phyloP scores from a whole-genome alignment of 352 stramenopile genomes.

The Phytophthora tubulina region DNA sequence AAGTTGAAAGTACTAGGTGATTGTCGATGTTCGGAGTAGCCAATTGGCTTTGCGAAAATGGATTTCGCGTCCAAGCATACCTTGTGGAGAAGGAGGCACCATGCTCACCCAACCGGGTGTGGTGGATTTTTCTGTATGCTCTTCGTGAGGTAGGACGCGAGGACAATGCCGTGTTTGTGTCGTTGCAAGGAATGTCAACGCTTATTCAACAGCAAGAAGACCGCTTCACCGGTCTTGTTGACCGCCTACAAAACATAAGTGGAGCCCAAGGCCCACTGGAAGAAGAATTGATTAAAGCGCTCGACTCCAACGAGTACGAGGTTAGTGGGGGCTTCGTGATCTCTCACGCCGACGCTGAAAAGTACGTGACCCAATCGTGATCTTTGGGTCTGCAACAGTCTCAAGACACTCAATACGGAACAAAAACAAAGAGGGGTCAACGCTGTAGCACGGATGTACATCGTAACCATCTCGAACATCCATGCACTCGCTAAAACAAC shows the following conservation, averaged over 20 bases:
- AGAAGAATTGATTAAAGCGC: background rate
- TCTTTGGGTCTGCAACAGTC: too few relatives aligned
- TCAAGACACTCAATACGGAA: too few relatives aligned
- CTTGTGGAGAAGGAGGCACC: background rate
- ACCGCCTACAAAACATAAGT: background rate
- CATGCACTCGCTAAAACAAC: too few relatives aligned
- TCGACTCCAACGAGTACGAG: background rate
- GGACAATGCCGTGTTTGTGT: conserved; percentile 4
- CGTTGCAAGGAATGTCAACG: conserved; percentile 1
- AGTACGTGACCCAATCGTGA: too few relatives aligned
- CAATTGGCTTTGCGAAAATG: conserved; percentile 21
- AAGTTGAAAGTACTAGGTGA: conserved; percentile 23
- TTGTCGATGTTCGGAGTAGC: conserved; percentile 26
- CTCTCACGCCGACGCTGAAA: background rate
- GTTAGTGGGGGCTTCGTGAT: conserved; percentile 3
- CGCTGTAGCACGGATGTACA: too few relatives aligned
- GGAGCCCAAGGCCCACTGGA: background rate
- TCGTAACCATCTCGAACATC: too few relatives aligned
- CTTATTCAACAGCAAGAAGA: conserved; percentile 6
- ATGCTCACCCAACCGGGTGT: conserved; percentile 6
- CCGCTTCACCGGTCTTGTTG: background rate
- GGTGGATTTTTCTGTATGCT: conserved; percentile 21
- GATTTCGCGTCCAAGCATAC: conserved; percentile 5
- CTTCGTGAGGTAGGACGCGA: background rate
- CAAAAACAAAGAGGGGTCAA: too few relatives aligned